phyloP scores from a whole-genome alignment of 257 asterid species.

The Petunia secreta region DNA sequence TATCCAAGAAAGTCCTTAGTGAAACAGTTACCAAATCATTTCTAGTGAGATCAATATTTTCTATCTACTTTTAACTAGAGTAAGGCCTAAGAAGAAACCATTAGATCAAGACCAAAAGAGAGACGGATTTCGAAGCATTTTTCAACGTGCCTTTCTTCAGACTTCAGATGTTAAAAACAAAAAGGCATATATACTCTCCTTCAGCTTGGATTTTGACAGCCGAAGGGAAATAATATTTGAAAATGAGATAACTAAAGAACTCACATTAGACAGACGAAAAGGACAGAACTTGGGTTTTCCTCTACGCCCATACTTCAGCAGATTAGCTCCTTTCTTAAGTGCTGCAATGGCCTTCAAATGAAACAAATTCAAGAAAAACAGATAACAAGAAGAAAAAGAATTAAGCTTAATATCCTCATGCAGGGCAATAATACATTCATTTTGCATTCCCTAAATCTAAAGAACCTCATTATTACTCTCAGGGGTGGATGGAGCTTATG shows the following conservation, averaged over 20 bases:
- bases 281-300: constrained; percentile 98
- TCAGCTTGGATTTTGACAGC: neutral
- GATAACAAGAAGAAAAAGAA: constrained; percentile 21
- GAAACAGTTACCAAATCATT: neutral
- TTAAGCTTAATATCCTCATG: constrained; percentile 10
- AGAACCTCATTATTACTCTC: constrained; percentile 13
- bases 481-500: neutral
- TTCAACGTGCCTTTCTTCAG: no score
- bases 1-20: constrained; percentile 24
- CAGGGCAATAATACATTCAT: neutral
- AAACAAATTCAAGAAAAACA: constrained; percentile 22
- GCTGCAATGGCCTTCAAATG: constrained; percentile 75
- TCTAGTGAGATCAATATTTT: neutral
- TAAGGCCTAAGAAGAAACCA: no score
- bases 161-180: no score
- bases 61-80: neutral
- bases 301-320: constrained; percentile 90
- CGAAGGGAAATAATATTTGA: neutral
- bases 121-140: no score
- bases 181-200: no score
- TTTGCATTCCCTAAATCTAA: neutral
- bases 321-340: constrained; percentile 87
- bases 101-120: no score
- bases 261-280: constrained; percentile 85
- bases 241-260: constrained; percentile 30